Base-by-base conservation (phyloP, 768 basidiomycete genomes). In the Pisolithus tinctorius region DNA sequence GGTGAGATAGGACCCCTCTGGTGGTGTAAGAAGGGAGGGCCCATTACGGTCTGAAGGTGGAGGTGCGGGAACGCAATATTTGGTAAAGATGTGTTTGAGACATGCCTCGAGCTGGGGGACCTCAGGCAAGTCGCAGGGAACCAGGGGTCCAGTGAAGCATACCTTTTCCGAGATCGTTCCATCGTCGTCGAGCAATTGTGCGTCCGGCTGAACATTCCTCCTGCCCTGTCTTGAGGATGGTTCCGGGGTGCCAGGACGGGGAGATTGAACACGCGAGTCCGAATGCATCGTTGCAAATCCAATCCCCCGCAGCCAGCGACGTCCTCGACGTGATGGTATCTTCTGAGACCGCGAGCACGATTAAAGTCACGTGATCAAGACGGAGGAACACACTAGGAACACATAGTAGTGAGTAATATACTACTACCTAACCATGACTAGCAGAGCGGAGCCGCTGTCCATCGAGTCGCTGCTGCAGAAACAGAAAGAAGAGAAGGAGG, bases 401-500 rank as follows among this genome's bases (percentile, higher is more conserved):
- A 6, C 41, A 42, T 9, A 42, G 41, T 38, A 14, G 41, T 0
- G 23, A 11, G 39, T 17, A 36, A 26, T 11, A 39, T 17, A 51
- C 10, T 14, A 34, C 34, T 3, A 23, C n/a, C n/a, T n/a, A 27
- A 61, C 63, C 66, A 83, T 84, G 75, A 61, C 76, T 58, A 60
- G 68, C 17, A 72, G 69, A 55, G 56, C 78, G 42, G 81, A 86
- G 63, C 94, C 94, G 1, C 72, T 96, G 38, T 95, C 93, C 5
- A 94, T 97, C 54, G 92, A 96, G 63, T 76, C 81, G 36, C 71
- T 97, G 53, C 74, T 98, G 25, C 82, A 87, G 59, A 88, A 86
- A 70, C 95, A 98, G 70, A 84, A 81, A 58, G 81, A 76, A 36
- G 93, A 95, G 64, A 92, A 86, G 61, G 93, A 96, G 54, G 88